phyloP scores from a whole-genome alignment of 495 filamentous ascomycete species.

The Aspergillus baeticus region DNA sequence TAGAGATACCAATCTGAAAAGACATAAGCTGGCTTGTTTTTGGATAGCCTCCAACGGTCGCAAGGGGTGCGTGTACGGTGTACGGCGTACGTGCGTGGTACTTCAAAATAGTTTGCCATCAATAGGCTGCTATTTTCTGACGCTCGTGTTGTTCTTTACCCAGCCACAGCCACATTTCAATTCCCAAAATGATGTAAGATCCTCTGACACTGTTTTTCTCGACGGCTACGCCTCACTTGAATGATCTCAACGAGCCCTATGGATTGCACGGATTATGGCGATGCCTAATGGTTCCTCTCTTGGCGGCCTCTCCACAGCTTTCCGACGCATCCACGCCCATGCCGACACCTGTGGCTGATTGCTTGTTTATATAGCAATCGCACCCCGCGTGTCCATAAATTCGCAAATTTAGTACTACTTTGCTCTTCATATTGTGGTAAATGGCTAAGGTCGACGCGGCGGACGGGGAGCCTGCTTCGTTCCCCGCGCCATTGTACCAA shows the following conservation, averaged over 20 bases:
- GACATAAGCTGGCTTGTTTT: conserved; percentile 12
- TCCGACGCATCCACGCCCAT: conserved; percentile 14
- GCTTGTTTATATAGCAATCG: conserved; percentile 11
- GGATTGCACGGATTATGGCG: not conserved
- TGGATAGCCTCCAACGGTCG: not conserved
- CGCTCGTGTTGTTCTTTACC: not conserved
- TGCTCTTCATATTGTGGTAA: conserved; percentile 7
- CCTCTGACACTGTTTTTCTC: not conserved
- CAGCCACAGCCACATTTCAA: conserved; percentile 4
- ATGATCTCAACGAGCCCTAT: not conserved
- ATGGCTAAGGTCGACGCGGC: conserved; percentile 26
- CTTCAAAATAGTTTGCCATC: conserved; percentile 8
- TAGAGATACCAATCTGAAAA: conserved; percentile 38
- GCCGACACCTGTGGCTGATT: conserved; percentile 2
- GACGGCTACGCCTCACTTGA: not conserved
- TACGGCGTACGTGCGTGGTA: not conserved
- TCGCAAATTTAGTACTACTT: not conserved
- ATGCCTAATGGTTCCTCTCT: conserved; percentile 10
- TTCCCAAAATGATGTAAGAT: not conserved
- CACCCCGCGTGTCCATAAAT: not conserved
- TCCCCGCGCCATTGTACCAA: conserved; percentile 29
- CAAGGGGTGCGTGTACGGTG: not conserved
- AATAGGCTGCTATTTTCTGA: conserved; percentile 20
- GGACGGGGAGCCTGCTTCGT: conserved; percentile 20
- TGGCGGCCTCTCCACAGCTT: conserved; percentile 16